A percentile compares a stretch with the other conserved stretches of the same genome.
phyloP scores from a whole-genome alignment of 805 yeast genomes.

The Teunomyces aglyptinius region DNA sequence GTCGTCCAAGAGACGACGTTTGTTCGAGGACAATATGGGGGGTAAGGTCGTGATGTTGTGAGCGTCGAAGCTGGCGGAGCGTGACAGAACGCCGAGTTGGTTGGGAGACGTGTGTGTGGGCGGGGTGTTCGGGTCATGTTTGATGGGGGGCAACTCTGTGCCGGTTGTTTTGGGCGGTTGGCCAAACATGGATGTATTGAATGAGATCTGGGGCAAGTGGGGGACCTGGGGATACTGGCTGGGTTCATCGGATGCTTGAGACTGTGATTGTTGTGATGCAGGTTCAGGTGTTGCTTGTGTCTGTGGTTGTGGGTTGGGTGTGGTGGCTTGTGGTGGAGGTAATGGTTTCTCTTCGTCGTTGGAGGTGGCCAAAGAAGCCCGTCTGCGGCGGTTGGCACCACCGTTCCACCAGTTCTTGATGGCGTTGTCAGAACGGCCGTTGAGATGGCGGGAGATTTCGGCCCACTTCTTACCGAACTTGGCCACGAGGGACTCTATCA shows the following conservation, averaged over 20 bases:
- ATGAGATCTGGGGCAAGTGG: slow-evolving; percentile 33
- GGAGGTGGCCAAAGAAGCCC: slow-evolving; percentile 32
- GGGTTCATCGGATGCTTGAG: background rate
- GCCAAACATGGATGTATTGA: slow-evolving; percentile 43
- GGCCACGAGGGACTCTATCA: slow-evolving; percentile 75
- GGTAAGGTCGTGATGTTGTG: slow-evolving; percentile 10
- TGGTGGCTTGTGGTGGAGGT: background rate
- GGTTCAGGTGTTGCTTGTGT: background rate
- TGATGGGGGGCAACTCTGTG: background rate
- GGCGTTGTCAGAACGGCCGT: slow-evolving; percentile 87
- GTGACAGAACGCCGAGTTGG: background rate
- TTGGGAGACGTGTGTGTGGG: slow-evolving; percentile 7
- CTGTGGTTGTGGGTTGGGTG: background rate
- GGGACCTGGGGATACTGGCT: slow-evolving; percentile 15
- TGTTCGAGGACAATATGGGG: slow-evolving; percentile 12
- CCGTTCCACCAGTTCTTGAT: slow-evolving; percentile 97
- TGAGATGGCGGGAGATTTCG: slow-evolving; percentile 82
- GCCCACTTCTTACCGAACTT: slow-evolving; percentile 92
- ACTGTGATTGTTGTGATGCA: background rate
- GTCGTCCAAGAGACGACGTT: slow-evolving; percentile 14
- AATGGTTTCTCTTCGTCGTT: slow-evolving; percentile 7
- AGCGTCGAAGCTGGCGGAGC: slow-evolving; percentile 9
- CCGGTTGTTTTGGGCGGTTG: slow-evolving; percentile 5
- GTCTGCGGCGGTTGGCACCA: slow-evolving; percentile 79
- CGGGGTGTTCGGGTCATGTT: slow-evolving; percentile 5